phyloP scores from a whole-genome alignment of 2,329 filamentous ascomycete genomes.

The Pezicula rhizophila region DNA sequence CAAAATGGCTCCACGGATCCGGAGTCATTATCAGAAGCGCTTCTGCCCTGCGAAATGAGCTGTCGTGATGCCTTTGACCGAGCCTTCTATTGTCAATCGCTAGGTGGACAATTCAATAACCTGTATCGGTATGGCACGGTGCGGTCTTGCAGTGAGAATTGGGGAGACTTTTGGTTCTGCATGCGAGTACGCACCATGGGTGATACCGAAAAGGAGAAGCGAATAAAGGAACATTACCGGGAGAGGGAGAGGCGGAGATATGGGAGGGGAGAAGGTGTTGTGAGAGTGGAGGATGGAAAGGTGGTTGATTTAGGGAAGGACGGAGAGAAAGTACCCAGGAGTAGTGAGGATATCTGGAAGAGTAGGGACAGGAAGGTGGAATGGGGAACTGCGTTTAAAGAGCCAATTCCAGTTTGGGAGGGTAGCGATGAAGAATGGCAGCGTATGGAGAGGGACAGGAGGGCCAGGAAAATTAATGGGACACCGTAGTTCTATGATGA shows the following conservation, averaged over 20 bases:
- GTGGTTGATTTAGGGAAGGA: background rate
- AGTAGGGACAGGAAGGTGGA: constrained; percentile 57
- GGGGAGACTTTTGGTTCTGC: constrained; percentile 96
- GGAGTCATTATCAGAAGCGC: constrained; percentile 53
- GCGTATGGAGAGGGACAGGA: constrained; percentile 20
- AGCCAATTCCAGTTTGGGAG: constrained; percentile 34
- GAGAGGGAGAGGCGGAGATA: constrained; percentile 50
- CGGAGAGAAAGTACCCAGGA: constrained; percentile 29
- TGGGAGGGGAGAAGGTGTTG: constrained; percentile 52
- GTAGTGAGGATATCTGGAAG: constrained; percentile 89
- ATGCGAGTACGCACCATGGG: constrained; percentile 71
- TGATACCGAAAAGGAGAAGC: constrained; percentile 49
- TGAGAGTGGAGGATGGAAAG: constrained; percentile 35
- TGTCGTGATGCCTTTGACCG: constrained; percentile 87
- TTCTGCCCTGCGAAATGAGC: constrained; percentile 77
- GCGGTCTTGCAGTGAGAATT: constrained; percentile 73
- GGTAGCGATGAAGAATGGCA: constrained; percentile 36
- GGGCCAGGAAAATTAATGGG: constrained; percentile 10
- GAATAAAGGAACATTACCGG: constrained; percentile 29
- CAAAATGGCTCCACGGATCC: constrained; percentile 6
- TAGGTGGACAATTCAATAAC: constrained; percentile 86
- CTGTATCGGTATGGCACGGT: constrained; percentile 82
- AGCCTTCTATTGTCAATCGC: constrained; percentile 88
- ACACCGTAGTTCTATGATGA: background rate
- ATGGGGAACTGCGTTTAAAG: constrained; percentile 28